phyloP scores from a whole-genome alignment of 2,329 filamentous ascomycete species.

The Calonectria multiphialidica region DNA sequence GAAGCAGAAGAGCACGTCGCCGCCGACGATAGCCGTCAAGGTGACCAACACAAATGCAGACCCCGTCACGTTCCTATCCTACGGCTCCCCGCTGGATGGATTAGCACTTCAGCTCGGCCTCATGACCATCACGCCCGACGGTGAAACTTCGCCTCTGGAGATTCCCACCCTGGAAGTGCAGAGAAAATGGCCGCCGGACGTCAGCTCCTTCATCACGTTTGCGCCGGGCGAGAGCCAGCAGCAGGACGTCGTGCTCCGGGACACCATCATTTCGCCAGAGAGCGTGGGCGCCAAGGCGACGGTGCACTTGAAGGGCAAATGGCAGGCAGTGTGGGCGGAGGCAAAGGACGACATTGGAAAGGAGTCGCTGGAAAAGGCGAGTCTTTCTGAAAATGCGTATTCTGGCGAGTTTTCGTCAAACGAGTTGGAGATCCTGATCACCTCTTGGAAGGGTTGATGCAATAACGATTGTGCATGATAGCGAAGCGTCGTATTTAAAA shows the following conservation, averaged over 20 bases:
- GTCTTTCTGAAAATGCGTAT: constrained; percentile 31
- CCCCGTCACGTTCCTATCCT: constrained; percentile 56
- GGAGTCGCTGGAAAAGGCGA: constrained; percentile 34
- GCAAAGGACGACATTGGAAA: constrained; percentile 38
- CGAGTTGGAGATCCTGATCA: constrained; percentile 31
- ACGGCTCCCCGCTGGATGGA: constrained; percentile 60
- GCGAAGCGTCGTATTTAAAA: neutral
- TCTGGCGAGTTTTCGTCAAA: constrained; percentile 39
- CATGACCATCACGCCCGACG: constrained; percentile 53
- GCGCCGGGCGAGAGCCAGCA: constrained; percentile 50
- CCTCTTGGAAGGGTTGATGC: constrained; percentile 2
- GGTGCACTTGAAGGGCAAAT: constrained; percentile 52
- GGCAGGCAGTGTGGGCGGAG: constrained; percentile 48
- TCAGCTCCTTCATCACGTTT: constrained; percentile 54
- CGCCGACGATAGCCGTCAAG: constrained; percentile 50
- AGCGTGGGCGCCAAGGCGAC: constrained; percentile 47
- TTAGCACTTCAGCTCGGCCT: constrained; percentile 56
- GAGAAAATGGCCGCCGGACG: constrained; percentile 55
- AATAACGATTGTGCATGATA: neutral
- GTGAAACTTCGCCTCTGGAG: constrained; percentile 48
- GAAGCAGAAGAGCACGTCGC: constrained; percentile 48
- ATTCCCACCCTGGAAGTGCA: constrained; percentile 53
- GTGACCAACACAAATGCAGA: constrained; percentile 55
- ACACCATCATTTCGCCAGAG: constrained; percentile 50
- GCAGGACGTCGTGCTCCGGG: constrained; percentile 52